phyloP scores from a whole-genome alignment of 768 basidiomycete species.

The Kwoniella shandongensis region DNA sequence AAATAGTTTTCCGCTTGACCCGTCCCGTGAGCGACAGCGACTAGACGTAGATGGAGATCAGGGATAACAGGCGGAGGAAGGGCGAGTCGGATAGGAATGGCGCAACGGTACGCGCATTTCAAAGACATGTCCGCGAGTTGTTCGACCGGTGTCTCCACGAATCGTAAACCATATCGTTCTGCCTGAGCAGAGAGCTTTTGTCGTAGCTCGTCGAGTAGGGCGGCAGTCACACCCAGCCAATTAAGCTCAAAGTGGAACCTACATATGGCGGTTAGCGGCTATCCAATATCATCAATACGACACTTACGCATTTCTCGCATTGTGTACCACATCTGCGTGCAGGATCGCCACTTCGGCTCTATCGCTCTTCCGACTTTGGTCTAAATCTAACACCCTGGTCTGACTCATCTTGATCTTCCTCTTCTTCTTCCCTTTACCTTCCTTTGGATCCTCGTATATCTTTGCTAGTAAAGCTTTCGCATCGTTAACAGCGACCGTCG shows the following conservation, averaged over 20 bases:
- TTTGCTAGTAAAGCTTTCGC: conserved; percentile 16
- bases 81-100: conserved; percentile 76
- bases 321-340: conserved; percentile 93
- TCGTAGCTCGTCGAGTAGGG: conserved; percentile 83
- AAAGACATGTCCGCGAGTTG: conserved; percentile 84
- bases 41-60: conserved; percentile 67
- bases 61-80: conserved; percentile 68
- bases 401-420: conserved; percentile 64
- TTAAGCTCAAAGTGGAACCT: conserved; percentile 92
- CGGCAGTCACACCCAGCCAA: conserved; percentile 92
- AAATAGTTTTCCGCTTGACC: conserved; percentile 65
- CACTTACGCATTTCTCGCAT: conserved; percentile 71
- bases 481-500: conserved; percentile 1
- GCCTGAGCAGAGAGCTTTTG: conserved; percentile 77
- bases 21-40: conserved; percentile 69
- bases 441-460: conserved; percentile 20
- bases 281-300: neutral
- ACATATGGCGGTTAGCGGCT: neutral
- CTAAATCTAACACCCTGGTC: conserved; percentile 78
- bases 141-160: conserved; percentile 90
- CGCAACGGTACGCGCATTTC: conserved; percentile 87
- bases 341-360: conserved; percentile 84
- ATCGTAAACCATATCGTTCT: conserved; percentile 82
- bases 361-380: conserved; percentile 67
- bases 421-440: conserved; percentile 22